phyloP scores from a whole-genome alignment of 345 rosid genomes.

The Crucihimalaya himalaica region DNA sequence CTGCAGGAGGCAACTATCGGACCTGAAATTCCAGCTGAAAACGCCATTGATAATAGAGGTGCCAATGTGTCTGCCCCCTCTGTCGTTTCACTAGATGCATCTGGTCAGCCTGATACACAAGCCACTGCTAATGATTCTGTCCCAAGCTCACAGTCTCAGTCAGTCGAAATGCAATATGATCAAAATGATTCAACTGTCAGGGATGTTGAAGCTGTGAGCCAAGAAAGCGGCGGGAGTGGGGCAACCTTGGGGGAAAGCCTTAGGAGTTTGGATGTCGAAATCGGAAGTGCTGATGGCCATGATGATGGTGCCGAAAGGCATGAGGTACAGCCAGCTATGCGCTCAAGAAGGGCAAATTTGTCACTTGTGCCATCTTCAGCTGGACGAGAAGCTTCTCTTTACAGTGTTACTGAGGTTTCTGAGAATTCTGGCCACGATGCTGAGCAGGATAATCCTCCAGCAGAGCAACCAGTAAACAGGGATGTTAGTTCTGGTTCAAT shows the following conservation, averaged over 20 bases:
- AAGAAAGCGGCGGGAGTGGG: conserved; percentile 95
- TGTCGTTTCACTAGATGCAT: conserved; percentile 45
- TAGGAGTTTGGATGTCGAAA: conserved; percentile 95
- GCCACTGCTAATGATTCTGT: conserved; percentile 50
- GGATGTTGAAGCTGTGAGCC: conserved; percentile 97
- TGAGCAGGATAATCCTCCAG: conserved; percentile 70
- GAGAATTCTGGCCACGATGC: conserved; percentile 87
- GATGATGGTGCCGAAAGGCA: conserved; percentile 96
- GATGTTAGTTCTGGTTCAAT: conserved; percentile 74
- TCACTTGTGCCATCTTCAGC: conserved; percentile 54
- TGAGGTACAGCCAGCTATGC: conserved; percentile 61
- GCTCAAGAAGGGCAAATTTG: conserved; percentile 65
- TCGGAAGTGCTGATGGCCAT: conserved; percentile 99
- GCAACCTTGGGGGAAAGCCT: conserved; percentile 97
- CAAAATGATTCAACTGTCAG: conserved; percentile 77
- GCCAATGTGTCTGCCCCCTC: conserved; percentile 48
- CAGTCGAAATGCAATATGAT: conserved; percentile 90
- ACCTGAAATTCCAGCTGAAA: conserved; percentile 54
- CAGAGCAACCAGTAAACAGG: conserved; percentile 65
- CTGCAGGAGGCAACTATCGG: conserved; percentile 54
- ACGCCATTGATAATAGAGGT: conserved; percentile 49
- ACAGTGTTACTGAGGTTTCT: conserved; percentile 89
- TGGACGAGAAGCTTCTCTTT: conserved; percentile 80
- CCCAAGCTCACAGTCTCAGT: conserved; percentile 51
- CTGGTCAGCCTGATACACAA: conserved; percentile 50